Evolutionary conservation across 768 basidiomycete species (phyloP).

Genomic region (Russula dissimulans): DNA sequence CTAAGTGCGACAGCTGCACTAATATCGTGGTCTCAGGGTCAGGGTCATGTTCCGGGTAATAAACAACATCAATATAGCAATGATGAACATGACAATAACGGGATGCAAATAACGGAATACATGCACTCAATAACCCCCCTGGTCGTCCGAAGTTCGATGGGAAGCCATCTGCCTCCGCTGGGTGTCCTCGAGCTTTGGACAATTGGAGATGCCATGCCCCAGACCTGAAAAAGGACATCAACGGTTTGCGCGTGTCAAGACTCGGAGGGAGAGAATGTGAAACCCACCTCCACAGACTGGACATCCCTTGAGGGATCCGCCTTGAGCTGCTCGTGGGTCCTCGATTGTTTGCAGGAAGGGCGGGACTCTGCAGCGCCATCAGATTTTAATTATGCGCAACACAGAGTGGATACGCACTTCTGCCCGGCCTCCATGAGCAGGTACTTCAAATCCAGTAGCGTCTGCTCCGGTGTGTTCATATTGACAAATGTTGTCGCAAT

Average conservation of each 20-base stretch:
- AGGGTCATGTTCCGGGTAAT: background rate
- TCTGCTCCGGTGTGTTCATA: slow-evolving; percentile 95
- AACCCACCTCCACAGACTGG: slow-evolving; percentile 85
- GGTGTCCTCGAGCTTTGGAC: slow-evolving; percentile 92
- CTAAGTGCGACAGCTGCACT: background rate
- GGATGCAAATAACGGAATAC: background rate
- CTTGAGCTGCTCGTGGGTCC: slow-evolving; percentile 77
- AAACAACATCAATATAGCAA: too few relatives aligned
- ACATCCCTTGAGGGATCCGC: slow-evolving; percentile 76
- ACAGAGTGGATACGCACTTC: slow-evolving; percentile 50
- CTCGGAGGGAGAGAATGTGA: background rate
- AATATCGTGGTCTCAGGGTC: background rate
- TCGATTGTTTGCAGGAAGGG: slow-evolving; percentile 86
- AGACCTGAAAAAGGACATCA: slow-evolving; percentile 46
- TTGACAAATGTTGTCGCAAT: slow-evolving; percentile 99
- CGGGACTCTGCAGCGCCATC: slow-evolving; percentile 57
- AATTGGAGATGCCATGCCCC: slow-evolving; percentile 89
- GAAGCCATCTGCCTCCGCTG: slow-evolving; percentile 87
- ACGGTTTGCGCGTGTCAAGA: background rate
- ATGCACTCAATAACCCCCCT: slow-evolving; percentile 35
- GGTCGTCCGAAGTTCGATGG: slow-evolving; percentile 61
- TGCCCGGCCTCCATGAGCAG: slow-evolving; percentile 95
- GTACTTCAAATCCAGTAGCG: slow-evolving; percentile 93
- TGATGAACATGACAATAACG: background rate
- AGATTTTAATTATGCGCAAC: background rate